Base-by-base conservation (phyloP, 2,329 filamentous ascomycete genomes). In the Penicillium italicum region DNA sequence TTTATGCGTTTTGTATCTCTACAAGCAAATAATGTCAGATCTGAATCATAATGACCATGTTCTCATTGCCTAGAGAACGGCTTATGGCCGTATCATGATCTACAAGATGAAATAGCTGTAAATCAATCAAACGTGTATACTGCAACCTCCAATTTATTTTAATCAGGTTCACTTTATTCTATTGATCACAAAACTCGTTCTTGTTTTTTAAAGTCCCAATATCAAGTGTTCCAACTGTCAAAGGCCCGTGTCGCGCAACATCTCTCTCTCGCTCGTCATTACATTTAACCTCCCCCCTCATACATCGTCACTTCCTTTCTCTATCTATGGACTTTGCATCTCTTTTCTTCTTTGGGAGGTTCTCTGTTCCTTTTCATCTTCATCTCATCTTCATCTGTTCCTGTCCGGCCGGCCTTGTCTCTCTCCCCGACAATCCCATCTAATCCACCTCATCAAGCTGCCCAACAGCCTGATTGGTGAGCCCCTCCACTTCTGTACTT, bases 391-490 rank as follows among this genome's bases (percentile, higher is more conserved):
- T 37, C 14, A 34, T 43, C 46, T 40, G 37, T 36, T 47, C 45
- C 6, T 6, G 20, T 55, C 44, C 28, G 22, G 3, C n/a, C 12
- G 12, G 28, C 18, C 28, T 22, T 22, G 11, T 33, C 28, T 45
- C 18, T 31, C 26, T 20, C 28, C 28, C 42, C 18, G 12, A n/a
- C 28, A 22, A 10, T 18, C 28, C 42, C 18, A 16, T 22, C 12
- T 12, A 45, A 33, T 6, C 28, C 12, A 3, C 18, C 42, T 45
- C 28, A 6, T 16, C 28, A 45, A 16, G 53, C 56, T 40, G 59
- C 65, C 62, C 60, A 61, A 65, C 57, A 47, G 58, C 64, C 62
- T 63, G 57, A 64, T 55, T 43, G 24, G 53, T 42, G 12, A 38
- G 33, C 48, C 44, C 50, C 53, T 58, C 50, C 42, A 16, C 30